phyloP scores from a whole-genome alignment of 179 eudicot species.

The Heliamphora pulchella region DNA sequence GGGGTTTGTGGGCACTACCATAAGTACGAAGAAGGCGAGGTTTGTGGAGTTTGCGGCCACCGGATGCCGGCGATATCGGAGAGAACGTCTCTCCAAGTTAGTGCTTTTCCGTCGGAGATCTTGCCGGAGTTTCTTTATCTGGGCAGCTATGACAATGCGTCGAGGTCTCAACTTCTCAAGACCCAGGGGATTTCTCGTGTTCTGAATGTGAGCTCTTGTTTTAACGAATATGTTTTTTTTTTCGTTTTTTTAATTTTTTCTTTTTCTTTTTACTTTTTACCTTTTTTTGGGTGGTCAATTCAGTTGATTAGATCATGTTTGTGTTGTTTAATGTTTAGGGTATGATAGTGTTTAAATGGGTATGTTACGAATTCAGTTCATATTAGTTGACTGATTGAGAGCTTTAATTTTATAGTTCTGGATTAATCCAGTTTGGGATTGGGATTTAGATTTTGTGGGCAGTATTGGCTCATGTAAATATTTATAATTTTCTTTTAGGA shows the following conservation, averaged over 20 bases:
- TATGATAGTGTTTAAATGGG: not conserved
- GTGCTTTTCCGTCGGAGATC: conserved; percentile 89
- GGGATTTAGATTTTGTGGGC: not conserved
- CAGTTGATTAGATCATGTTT: not conserved
- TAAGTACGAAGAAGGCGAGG: conserved; percentile 86
- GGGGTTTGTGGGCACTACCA: conserved; percentile 87
- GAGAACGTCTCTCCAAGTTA: conserved; percentile 30
- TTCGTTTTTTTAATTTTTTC: not conserved
- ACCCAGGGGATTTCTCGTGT: conserved; percentile 70
- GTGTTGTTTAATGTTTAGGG: not conserved
- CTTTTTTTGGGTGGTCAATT: not conserved
- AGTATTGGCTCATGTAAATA: not conserved
- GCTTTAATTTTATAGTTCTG: not conserved
- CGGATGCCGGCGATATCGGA: conserved; percentile 49
- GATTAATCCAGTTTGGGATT: not conserved
- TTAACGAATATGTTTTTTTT: not conserved
- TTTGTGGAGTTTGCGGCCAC: conserved; percentile 85
- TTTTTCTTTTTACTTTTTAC: not conserved
- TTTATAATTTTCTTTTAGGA: not conserved
- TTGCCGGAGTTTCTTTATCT: conserved; percentile 71
- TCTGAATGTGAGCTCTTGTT: conserved; percentile 55
- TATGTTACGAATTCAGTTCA: not conserved
- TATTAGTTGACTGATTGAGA: not conserved
- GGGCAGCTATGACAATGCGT: conserved; percentile 87
- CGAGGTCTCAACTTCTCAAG: conserved; percentile 77